A percentile compares a stretch with the other conserved stretches of the same genome.
These are phyloP conservation scores for Delitschia confertaspora DNA, from an alignment of 495 filamentous ascomycete species.

Conservation along the genomic window DNA sequence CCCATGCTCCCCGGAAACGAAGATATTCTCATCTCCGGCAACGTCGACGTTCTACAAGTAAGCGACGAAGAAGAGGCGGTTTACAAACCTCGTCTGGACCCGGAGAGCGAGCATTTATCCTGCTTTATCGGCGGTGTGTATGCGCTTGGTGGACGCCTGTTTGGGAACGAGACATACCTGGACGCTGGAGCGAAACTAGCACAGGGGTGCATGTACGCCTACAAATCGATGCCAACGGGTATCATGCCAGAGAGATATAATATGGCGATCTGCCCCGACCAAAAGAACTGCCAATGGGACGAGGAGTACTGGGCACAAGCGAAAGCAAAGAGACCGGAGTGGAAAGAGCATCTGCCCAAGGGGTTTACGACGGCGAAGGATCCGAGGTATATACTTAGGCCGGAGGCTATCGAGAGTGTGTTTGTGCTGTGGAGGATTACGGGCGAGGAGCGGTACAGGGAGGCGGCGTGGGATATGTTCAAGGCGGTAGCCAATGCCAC, in stretches of 20 bases:
- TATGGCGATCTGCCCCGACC: constrained; percentile 41
- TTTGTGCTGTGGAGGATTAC: constrained; percentile 72
- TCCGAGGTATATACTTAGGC: constrained; percentile 55
- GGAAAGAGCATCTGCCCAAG: constrained; percentile 41
- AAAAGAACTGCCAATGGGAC: constrained; percentile 48
- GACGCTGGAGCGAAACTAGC: constrained; percentile 47
- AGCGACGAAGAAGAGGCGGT: not conserved
- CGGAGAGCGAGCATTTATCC: constrained; percentile 47
- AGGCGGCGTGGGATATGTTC: constrained; percentile 74
- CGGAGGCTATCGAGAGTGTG: constrained; percentile 45
- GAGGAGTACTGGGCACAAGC: constrained; percentile 40
- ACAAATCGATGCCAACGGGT: constrained; percentile 47
- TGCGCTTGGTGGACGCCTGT: constrained; percentile 51
- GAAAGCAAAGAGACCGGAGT: constrained; percentile 23
- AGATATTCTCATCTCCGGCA: constrained; percentile 34
- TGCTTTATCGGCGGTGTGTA: constrained; percentile 57
- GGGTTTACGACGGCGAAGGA: constrained; percentile 55
- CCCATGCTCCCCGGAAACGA: constrained; percentile 33
- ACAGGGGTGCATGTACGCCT: constrained; percentile 53
- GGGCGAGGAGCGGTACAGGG: constrained; percentile 54
- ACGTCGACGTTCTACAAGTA: constrained; percentile 22
- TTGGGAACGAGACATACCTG: constrained; percentile 47
- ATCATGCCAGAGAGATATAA: constrained; percentile 55
- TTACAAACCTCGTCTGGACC: constrained; percentile 36
- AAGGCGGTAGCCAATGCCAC: constrained; percentile 52